These are phyloP conservation scores for Phoma herbarum DNA, from an alignment of 2,329 filamentous ascomycete genomes.

Conservation along the genomic window DNA sequence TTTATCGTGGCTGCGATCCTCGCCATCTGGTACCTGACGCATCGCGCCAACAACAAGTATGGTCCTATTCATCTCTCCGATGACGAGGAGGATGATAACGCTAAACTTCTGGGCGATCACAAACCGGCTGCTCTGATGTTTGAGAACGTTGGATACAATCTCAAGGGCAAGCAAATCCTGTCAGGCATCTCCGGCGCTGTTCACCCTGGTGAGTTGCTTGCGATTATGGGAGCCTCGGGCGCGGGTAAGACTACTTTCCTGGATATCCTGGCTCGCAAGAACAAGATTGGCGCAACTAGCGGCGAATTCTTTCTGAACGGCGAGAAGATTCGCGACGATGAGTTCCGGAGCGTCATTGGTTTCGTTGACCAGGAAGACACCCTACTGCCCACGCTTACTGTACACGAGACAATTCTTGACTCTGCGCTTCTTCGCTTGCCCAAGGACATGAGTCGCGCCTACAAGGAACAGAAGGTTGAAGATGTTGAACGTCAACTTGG, in stretches of 20 bases:
- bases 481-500: slow-evolving; percentile 97
- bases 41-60: slow-evolving; percentile 70
- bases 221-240: slow-evolving; percentile 97
- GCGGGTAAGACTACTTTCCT: slow-evolving; percentile 98
- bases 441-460: slow-evolving; percentile 82
- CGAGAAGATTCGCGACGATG: slow-evolving; percentile 81
- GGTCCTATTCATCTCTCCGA: slow-evolving; percentile 80
- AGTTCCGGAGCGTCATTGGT: slow-evolving; percentile 91
- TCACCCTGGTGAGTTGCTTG: slow-evolving; percentile 93
- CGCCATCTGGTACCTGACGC: slow-evolving; percentile 85
- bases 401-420: slow-evolving; percentile 96
- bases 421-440: slow-evolving; percentile 93
- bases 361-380: slow-evolving; percentile 99
- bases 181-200: slow-evolving; percentile 82
- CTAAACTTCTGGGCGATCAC: slow-evolving; percentile 88
- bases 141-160: slow-evolving; percentile 82
- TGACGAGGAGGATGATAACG: slow-evolving; percentile 83
- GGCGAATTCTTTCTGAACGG: slow-evolving; percentile 95
- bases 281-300: slow-evolving; percentile 81
- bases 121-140: slow-evolving; percentile 90
- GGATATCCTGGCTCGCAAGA: slow-evolving; percentile 95
- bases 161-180: slow-evolving; percentile 90
- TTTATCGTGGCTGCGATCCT: slow-evolving; percentile 90
- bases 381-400: slow-evolving; percentile 92
- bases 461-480: slow-evolving; percentile 90